Evolutionary conservation across 371 early-diverging fungal genomes (phyloP), one percentile per base, ranked within the genome.

Genomic region (Dichotomocladium elegans): DNA sequence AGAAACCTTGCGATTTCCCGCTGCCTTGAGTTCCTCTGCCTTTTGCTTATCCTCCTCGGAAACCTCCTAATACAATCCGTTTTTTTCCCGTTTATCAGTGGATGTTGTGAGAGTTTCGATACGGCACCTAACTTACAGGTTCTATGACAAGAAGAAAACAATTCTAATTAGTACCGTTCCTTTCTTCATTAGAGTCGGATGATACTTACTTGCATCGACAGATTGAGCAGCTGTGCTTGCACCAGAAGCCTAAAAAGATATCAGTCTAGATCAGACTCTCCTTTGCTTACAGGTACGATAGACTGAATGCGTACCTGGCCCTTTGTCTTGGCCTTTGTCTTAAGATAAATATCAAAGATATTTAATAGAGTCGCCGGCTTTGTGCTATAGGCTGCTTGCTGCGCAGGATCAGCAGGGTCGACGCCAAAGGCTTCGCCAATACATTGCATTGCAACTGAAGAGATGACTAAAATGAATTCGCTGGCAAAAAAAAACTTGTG

Each of bases 371-470:
- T 86, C 33, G 88, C 83, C 41, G 95, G 94, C 73, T 94, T 93
- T 54, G 92, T 92, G 57, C 88, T 85, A 53, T 87, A 87, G 19
- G 72, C 66, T 45, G 70, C 61, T 47, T 80, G 69, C 58, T 89
- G 89, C 14, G 64, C 79, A 17, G 76, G 72, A 64, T 96, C 92
- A 31, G 69, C 68, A 47, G 74, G 52, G 64, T 94, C 89, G 51
- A 97, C 85, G 28, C 86, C 90, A 72, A 96, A 97, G 25, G 93
- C 93, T 55, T 95, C 96, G 51, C 89, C 85, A 46, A 97, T 92
- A 77, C 95, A 94, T 63, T 95, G 95, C 68, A 90, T 88, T 58
- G 95, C 95, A 44, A 95, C 77, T 75, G 33, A 51, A 31, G 41
- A 30, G 30, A 19, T 22, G n/a, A n/a, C n/a, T n/a, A n/a, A n/a